phyloP scores from a whole-genome alignment of 2,329 filamentous ascomycete species.

The Colletotrichum liaoningense region DNA sequence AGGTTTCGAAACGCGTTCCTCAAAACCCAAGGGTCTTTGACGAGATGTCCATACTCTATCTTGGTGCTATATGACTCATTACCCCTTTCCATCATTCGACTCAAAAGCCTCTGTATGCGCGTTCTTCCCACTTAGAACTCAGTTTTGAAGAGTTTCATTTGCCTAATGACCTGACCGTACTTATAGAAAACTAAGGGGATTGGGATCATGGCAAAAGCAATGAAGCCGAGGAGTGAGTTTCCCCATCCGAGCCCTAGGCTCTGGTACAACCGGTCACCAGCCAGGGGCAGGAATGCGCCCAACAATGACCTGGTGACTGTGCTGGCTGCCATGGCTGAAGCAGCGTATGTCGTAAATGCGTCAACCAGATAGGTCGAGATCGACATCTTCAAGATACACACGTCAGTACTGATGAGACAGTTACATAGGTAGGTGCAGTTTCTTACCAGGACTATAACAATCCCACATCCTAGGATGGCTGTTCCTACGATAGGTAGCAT shows the following conservation, averaged over 20 bases:
- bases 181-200: conserved; percentile 56
- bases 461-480: conserved; percentile 57
- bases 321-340: conserved; percentile 70
- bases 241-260: conserved; percentile 35
- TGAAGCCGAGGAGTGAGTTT: conserved; percentile 47
- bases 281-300: conserved; percentile 30
- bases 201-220: conserved; percentile 57
- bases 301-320: conserved; percentile 65
- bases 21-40: no score
- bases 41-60: no score
- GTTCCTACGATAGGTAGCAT: conserved; percentile 66
- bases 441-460: conserved; percentile 42
- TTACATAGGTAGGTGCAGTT: neutral
- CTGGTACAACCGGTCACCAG: conserved; percentile 22
- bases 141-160: neutral
- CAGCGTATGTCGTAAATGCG: conserved; percentile 56
- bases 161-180: conserved; percentile 52
- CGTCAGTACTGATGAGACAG: neutral
- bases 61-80: no score
- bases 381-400: conserved; percentile 56
- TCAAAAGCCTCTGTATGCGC: no score
- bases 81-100: no score
- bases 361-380: conserved; percentile 74
- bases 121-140: neutral
- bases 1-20: no score